phyloP scores from a whole-genome alignment of 2,329 filamentous ascomycete genomes.

The Ophiostoma sp. region DNA sequence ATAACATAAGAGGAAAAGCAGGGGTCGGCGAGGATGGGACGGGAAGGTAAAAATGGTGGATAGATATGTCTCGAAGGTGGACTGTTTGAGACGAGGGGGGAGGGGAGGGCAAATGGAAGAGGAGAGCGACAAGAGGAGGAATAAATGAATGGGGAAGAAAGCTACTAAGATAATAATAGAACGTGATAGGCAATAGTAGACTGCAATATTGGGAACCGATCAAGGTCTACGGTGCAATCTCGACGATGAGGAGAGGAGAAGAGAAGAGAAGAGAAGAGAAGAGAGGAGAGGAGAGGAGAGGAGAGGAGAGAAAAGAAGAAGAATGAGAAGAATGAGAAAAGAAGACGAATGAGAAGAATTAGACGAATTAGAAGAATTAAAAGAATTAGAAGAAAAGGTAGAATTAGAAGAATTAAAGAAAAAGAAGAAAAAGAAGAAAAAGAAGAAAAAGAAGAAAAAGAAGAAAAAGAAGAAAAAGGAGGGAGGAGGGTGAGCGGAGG shows the following conservation, averaged over 20 bases:
- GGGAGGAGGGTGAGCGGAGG: too few species aligned
- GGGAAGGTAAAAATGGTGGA: conserved; percentile 9
- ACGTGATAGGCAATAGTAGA: background rate
- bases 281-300: background rate
- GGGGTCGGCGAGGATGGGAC: conserved; percentile 12
- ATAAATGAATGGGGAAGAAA: background rate
- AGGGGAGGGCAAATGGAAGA: background rate
- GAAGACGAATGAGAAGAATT: too few species aligned
- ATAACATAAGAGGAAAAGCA: conserved; percentile 5
- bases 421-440: too few species aligned
- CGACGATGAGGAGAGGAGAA: background rate
- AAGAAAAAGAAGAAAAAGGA: too few species aligned
- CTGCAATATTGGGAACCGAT: background rate
- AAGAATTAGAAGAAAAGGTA: too few species aligned
- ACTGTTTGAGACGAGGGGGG: conserved; percentile 21
- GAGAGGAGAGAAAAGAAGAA: background rate
- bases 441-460: too few species aligned
- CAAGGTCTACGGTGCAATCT: background rate
- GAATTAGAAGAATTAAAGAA: too few species aligned
- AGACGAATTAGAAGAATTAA: too few species aligned
- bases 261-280: background rate
- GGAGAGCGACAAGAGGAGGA: background rate
- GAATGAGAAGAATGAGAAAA: background rate
- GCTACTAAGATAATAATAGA: background rate
- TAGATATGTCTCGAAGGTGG: conserved; percentile 16